Evolutionary conservation across 139 green algal genomes (phyloP).

Genomic region (Chlorella sp.): DNA sequence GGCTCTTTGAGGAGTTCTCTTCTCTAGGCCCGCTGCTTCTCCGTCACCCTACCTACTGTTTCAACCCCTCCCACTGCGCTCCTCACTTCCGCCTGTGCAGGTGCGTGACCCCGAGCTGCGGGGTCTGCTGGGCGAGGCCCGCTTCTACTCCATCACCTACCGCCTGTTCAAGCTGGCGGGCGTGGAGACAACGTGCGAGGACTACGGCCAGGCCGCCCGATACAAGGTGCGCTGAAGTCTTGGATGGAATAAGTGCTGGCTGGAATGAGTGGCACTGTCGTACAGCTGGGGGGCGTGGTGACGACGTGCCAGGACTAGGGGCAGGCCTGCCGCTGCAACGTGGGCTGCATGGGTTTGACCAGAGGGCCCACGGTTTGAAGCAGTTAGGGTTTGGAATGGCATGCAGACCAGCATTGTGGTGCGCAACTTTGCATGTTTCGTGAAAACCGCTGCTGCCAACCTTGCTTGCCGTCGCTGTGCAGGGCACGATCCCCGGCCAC

Average conservation of each 20-base stretch:
- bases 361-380: too few species aligned
- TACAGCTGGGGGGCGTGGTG: too few species aligned
- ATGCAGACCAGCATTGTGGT: too few species aligned
- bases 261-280: too few species aligned
- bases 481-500: conserved; percentile 83
- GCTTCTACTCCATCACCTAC: conserved; percentile 96
- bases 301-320: too few species aligned
- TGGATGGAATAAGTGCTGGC: too few species aligned
- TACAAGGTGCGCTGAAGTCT: too few species aligned
- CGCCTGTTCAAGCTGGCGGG: conserved; percentile 96
- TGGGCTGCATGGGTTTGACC: background rate
- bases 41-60: too few species aligned
- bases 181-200: conserved; percentile 86
- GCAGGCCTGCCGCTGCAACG: conserved; percentile 40
- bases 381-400: too few species aligned
- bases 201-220: too few species aligned
- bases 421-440: background rate
- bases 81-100: background rate
- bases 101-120: conserved; percentile 82
- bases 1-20: too few species aligned
- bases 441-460: background rate
- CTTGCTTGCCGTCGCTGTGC: background rate
- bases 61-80: background rate
- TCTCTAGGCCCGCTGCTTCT: too few species aligned
- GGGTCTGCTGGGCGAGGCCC: conserved; percentile 80